Percentiles rank a stretch among this genome's conserved stretches.
These are phyloP conservation scores for Simmondsia chinensis DNA, from an alignment of 148 eudicot species.

Conservation along the genomic window DNA sequence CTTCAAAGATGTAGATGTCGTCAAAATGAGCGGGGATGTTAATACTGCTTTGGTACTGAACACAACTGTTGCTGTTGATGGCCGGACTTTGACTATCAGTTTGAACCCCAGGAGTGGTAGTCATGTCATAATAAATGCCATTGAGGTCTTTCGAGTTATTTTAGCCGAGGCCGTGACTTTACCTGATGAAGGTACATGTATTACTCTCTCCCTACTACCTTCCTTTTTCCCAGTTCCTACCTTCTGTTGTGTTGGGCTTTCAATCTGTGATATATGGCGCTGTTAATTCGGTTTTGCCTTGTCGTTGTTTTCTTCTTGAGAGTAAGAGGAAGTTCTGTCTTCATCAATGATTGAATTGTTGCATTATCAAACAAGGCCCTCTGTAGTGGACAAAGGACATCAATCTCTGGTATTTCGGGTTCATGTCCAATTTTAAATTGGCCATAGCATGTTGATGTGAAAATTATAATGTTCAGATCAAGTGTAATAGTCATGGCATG, in stretches of 20 bases:
- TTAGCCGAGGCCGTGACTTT: slow-evolving; percentile 68
- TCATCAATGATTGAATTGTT: no score
- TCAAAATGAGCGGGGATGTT: slow-evolving; percentile 57
- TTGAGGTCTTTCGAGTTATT: slow-evolving; percentile 76
- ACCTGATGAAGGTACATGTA: slow-evolving; percentile 61
- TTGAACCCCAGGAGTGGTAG: slow-evolving; percentile 48
- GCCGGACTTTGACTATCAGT: slow-evolving; percentile 66
- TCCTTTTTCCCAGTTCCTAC: not conserved
- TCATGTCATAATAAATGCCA: slow-evolving; percentile 64
- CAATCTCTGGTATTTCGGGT: no score
- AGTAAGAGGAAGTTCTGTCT: no score
- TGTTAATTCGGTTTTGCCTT: no score
- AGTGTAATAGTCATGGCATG: no score
- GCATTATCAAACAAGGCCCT: no score
- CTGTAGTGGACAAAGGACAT: no score
- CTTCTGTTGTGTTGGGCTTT: slow-evolving; percentile 1
- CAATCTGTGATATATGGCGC: no score
- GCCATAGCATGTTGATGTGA: no score
- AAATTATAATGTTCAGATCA: no score
- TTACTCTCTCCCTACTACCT: not conserved
- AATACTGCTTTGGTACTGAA: slow-evolving; percentile 75
- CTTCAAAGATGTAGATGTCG: slow-evolving; percentile 66
- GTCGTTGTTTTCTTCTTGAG: no score
- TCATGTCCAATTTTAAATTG: no score
- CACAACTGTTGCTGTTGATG: slow-evolving; percentile 69